These are phyloP conservation scores for Antarctomyces pellizariae DNA, from an alignment of 495 filamentous ascomycete genomes.

Conservation along the genomic window DNA sequence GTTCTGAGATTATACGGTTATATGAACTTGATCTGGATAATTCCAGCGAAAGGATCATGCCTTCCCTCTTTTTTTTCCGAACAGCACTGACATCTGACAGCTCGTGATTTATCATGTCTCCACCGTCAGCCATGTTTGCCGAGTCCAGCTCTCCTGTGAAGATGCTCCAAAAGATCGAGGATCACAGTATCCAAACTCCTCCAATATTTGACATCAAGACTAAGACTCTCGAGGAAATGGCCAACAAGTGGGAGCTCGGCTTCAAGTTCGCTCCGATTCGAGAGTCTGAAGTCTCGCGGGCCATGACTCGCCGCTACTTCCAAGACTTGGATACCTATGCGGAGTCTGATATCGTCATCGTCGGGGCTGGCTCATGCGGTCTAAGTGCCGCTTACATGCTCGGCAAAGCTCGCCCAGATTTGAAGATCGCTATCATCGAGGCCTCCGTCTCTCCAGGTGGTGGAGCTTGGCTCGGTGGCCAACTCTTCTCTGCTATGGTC, in stretches of 20 bases:
- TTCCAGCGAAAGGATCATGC: constrained; percentile 98
- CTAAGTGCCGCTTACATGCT: constrained; percentile 66
- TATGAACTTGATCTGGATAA: constrained; percentile 95
- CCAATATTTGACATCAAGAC: constrained; percentile 9
- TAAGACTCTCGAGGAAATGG: constrained; percentile 12
- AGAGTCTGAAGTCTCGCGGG: constrained; percentile 72
- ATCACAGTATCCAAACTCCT: constrained; percentile 1
- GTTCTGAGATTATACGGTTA: constrained; percentile 89
- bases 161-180: constrained; percentile 1
- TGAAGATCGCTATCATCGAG: constrained; percentile 83
- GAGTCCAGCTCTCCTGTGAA: constrained; percentile 9
- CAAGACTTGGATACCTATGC: constrained; percentile 70
- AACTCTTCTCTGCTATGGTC: constrained; percentile 83
- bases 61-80: constrained; percentile 12
- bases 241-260: constrained; percentile 16
- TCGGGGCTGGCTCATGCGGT: constrained; percentile 74
- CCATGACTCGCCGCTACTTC: constrained; percentile 85
- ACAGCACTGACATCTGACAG: constrained; percentile 15
- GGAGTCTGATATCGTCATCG: constrained; percentile 78
- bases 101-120: constrained; percentile 38
- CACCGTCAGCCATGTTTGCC: constrained; percentile 29
- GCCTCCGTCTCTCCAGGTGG: constrained; percentile 66
- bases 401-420: constrained; percentile 60
- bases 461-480: constrained; percentile 80
- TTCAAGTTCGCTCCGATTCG: constrained; percentile 73